Evolutionary conservation across 768 basidiomycete genomes (phyloP), one percentile per base, ranked within the genome.

Genomic region (Hysterangium stoloniferum): DNA sequence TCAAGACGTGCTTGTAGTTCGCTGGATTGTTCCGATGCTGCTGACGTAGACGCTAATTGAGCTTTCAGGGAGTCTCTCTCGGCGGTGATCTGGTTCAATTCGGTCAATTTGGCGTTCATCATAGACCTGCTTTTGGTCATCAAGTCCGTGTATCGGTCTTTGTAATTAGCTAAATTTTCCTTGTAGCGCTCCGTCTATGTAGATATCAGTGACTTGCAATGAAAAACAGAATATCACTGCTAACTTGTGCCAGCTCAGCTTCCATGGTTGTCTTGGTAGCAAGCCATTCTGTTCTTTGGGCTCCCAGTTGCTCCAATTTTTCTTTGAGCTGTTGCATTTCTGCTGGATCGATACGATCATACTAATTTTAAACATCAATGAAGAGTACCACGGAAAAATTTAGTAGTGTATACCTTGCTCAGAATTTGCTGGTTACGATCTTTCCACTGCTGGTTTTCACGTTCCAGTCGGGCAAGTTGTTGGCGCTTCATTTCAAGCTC

Each of bases 281-380:
- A 56, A 64, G 47, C 35, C 56, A 61, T 61, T 61, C 58, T 56
- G 35, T 60, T 53, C 17, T 54, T 35, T 43, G 57, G 38, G 25
- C 50, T 24, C 3, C 58, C 54, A 85, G 55, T 13, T 57, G 63
- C 47, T 77, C 75, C 7, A 86, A 75, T 60, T 90, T 82, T 20
- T 85, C 84, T 64, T 82, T 86, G 48, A 93, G 72, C 6, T 76
- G 72, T 59, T 90, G 86, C 32, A 92, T 71, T 59, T 93, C 90
- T 2, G 84, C 79, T 15, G 90, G 89, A 62, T 92, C 90, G 57
- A 88, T 84, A 38, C 90, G 86, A 58, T 93, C 88, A 60, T 91
- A 91, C 86, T 89, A 54, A 29, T 3, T 35, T 8, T 12, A 13
- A 2, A 38, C 24, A 6, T 27, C 6, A 9, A 15, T 11, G 8